Base-by-base conservation (phyloP, 2,329 filamentous ascomycete genomes). In the Beauveria brongniartii region DNA sequence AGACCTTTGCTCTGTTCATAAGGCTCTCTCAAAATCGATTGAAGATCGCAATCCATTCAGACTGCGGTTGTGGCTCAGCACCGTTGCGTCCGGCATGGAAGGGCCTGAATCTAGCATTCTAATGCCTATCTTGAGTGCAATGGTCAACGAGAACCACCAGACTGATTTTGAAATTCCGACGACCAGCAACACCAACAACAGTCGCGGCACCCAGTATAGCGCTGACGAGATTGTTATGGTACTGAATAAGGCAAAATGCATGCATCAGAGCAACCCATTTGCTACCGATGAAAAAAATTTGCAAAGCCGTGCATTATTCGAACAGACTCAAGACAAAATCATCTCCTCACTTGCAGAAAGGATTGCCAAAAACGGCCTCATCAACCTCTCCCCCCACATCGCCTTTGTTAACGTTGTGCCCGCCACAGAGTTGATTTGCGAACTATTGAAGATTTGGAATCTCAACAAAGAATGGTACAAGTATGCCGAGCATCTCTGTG, bases 1-100 rank as follows among this genome's bases (percentile, higher is more conserved):
- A 14, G 57, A 54, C 12, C 40, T 60, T 8, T 47, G 50, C 18
- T 46, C 48, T 7, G n/a, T 60, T 40, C 50, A 54, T 18, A 14
- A 22, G 0, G 40, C 28, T 0, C 37, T 60, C 12, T 7, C 2
- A 7, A 2, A 1, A 14, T 1, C 3, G 14, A 3, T 3, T 5
- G 0, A 0, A 0, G 1, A 3, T 2, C 16, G 34, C 5, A 60
- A 54, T 34, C 28, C 20, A 3, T 60, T 30, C 22, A 48, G 57
- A 4, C 5, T 60, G 18, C 20, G 57, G 5, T 8, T 60, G 5
- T 60, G 57, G 57, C 48, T 54, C 3, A 22, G 20, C 20, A 53
- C 57, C 5, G 10, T 60, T 10, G 57, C 50, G 2, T 60, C 9
- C 18, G 40, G 48, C 1, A 37, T 54, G 26, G 34, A 14, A 40